Conservation (phyloP, 805 yeast genomes). For the Barnettozyma botsteinii region DNA sequence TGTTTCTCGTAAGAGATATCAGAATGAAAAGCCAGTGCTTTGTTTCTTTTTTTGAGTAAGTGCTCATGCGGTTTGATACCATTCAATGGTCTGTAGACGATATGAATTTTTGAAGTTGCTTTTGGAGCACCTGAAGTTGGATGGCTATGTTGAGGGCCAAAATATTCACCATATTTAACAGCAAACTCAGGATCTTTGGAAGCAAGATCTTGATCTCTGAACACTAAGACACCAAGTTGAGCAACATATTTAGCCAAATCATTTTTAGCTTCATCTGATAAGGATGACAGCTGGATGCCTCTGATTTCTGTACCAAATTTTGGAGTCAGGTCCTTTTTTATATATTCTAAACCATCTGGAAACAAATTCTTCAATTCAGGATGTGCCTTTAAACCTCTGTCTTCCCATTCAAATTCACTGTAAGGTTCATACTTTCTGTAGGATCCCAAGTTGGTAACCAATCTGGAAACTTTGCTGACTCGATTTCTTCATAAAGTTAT, state of each 20-base stretch:
- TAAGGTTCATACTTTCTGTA: constrained; percentile 5
- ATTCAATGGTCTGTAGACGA: constrained; percentile 38
- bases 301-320: constrained; percentile 38
- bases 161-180: constrained; percentile 51
- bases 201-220: constrained; percentile 62
- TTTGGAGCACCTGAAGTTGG: constrained; percentile 72
- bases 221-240: constrained; percentile 61
- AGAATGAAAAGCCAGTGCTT: constrained; percentile 44
- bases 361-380: constrained; percentile 4
- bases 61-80: constrained; percentile 1
- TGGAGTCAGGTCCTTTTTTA: constrained; percentile 1
- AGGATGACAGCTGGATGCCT: constrained; percentile 53
- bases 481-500: no score
- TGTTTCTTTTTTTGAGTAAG: background rate
- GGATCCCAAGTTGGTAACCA: constrained; percentile 8
- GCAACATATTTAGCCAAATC: constrained; percentile 67
- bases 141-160: constrained; percentile 67
- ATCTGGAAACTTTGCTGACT: constrained; percentile 2
- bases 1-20: constrained; percentile 62
- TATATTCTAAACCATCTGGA: background rate
- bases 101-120: constrained; percentile 46
- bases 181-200: constrained; percentile 43
- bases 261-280: constrained; percentile 50
- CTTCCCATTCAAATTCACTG: constrained; percentile 1
- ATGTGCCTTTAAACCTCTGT: constrained; percentile 6